These are phyloP conservation scores for Ascochyta clinopodiicola DNA, from an alignment of 2,329 filamentous ascomycete genomes.

Conservation along the genomic window DNA sequence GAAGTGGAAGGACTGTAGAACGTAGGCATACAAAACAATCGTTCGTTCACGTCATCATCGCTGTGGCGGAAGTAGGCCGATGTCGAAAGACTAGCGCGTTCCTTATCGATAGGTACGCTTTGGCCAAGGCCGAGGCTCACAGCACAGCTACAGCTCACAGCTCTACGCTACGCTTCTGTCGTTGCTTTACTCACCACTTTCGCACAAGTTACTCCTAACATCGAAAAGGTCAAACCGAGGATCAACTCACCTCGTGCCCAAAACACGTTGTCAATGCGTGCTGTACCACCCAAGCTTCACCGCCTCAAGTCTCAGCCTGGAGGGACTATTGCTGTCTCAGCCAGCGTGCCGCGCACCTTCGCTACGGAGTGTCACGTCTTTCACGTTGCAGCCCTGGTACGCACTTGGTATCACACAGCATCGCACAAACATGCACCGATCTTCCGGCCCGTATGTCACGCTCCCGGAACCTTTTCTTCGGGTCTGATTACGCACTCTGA, in stretches of 20 bases:
- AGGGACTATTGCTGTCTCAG: conserved; percentile 13
- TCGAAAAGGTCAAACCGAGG: background rate
- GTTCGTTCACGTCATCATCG: conserved; percentile 24
- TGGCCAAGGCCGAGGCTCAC: conserved; percentile 13
- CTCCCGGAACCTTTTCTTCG: background rate
- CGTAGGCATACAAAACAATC: conserved; percentile 10
- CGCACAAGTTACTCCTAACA: background rate
- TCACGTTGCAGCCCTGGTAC: conserved; percentile 11
- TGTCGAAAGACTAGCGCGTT: conserved; percentile 3
- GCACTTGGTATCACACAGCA: conserved; percentile 6
- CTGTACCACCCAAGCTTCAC: conserved; percentile 8
- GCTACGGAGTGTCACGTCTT: conserved; percentile 2
- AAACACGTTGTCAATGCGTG: conserved; percentile 8
- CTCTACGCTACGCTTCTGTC: background rate
- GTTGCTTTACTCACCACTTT: background rate
- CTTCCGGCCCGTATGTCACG: conserved; percentile 2
- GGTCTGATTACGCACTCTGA: background rate
- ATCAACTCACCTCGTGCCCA: background rate
- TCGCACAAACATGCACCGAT: background rate
- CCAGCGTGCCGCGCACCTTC: background rate
- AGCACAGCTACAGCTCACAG: background rate
- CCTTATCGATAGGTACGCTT: conserved; percentile 11
- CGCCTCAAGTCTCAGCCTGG: background rate
- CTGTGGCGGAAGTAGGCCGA: background rate
- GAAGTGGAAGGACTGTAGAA: background rate